Evolutionary conservation across 768 basidiomycete species (phyloP), one percentile per base, ranked within the genome.

Genomic region (Termitomyces sp.): DNA sequence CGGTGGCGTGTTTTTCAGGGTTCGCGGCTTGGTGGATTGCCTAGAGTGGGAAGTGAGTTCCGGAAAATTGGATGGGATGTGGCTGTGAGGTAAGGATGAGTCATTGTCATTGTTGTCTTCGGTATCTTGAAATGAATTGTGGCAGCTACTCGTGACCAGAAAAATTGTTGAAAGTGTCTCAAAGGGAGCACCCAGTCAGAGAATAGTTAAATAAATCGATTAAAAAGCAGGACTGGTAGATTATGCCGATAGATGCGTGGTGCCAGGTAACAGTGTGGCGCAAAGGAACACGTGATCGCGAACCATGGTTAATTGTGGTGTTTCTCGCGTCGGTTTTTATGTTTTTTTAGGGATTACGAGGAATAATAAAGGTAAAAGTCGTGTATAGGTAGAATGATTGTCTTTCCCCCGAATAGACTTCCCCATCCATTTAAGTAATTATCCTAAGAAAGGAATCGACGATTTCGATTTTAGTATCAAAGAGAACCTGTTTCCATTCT

Each of bases 221-320:
- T 6, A 7, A 16, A 16, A 38, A 38, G 14, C 14, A 38, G 18
- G 40, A 14, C 2, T 42, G 38, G 6, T 18, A 3, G 38, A 40
- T n/a, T 40, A 3, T n/a, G 18, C 18, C 38, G 18, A 40, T 47
- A 30, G 28, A 10, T 26, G 24, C 8, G 13, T 22, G 16, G 24
- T 50, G 38, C 16, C 38, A 49, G 33, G 54, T 13, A 42, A 57
- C 36, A 57, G 38, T 57, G 56, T 57, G 56, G 56, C 56, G 56
- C 48, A 30, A 26, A 28, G 18, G 2, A 53, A 20, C 52, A 53
- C 38, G 52, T 53, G 26, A 40, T 12, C 40, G 9, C n/a, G 40
- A 42, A 24, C 20, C n/a, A 7, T 6, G 26, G 26, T 32, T 13
- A 6, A 22, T 49, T 33, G 9, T 49, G 5, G 12, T 32, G 9